Base-by-base conservation (phyloP, 1,284 basidiomycete genomes). In the Athelia sp. region DNA sequence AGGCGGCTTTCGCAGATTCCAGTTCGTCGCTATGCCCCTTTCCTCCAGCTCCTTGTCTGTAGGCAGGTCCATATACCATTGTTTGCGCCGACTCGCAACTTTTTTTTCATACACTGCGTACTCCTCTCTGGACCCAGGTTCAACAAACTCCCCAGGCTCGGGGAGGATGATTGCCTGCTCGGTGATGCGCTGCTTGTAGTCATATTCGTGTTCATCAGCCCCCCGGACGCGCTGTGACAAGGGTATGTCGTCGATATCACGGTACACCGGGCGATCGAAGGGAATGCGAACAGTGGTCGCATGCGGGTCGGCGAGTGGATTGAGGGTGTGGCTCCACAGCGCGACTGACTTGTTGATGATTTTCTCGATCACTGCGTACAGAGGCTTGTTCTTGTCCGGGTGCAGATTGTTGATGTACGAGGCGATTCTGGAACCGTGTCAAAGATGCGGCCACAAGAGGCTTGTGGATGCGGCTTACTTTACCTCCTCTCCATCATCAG, bases 361-460 rank as follows among this genome's bases (percentile, higher is more conserved):
- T 22, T 60, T 51, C 23, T 68, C 63, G 21, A 73, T 61, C 18
- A 66, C 44, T 0, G 26, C 10, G 48, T 71, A 69, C 1, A 71
- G 56, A 1, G 55, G 53, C 18, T 53, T 51, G 50, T 67, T 56
- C 18, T 55, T 26, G 14, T 46, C 9, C 13, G 67, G 63, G 49
- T 68, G 63, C 15, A 70, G 55, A 50, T 67, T 68, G 46, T 70
- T 67, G 58, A 69, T 66, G 52, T 69, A 70, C 0, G 54, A 36
- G 8, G 56, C 66, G 65, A 44, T 67, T 40, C 36, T 40, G 19
- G 9, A 6, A 68, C n/a, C 58, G 62, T 18, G 55, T 59, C n/a
- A 65, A 21, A 23, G 21, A 62, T 45, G 40, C 63, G 60, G 32
- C 56, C 55, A 6, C 67, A 51, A 9, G 4, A 62, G 56, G 11